Conservation (phyloP, 768 basidiomycete species). For the Suillus occidentalis region DNA sequence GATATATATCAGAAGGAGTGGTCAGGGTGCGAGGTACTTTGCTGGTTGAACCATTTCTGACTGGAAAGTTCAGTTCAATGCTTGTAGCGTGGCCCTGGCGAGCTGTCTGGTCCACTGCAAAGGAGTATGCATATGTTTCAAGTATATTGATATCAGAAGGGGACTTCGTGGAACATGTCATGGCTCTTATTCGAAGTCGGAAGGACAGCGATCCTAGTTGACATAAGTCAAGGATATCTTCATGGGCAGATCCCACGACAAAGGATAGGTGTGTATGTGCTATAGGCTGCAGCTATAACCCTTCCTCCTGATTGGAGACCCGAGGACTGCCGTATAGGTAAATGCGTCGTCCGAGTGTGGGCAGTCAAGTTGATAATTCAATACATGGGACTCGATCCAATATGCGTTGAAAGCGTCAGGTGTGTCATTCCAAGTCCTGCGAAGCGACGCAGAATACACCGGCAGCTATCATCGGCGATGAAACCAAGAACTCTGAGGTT, state of each 20-base stretch:
- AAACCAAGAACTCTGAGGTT: slow-evolving; percentile 36
- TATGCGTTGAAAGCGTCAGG: slow-evolving; percentile 40
- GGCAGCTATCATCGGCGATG: slow-evolving; percentile 23
- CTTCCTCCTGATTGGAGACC: slow-evolving; percentile 77
- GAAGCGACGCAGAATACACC: slow-evolving; percentile 9
- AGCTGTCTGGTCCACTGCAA: slow-evolving; percentile 53
- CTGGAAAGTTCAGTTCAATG: slow-evolving; percentile 53
- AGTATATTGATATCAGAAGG: slow-evolving; percentile 66
- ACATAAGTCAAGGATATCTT: slow-evolving; percentile 90
- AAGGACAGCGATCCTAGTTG: slow-evolving; percentile 82
- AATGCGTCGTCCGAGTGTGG: slow-evolving; percentile 97
- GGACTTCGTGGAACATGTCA: slow-evolving; percentile 82
- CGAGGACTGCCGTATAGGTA: slow-evolving; percentile 90
- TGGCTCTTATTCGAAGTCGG: slow-evolving; percentile 62
- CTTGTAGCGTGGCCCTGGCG: background rate
- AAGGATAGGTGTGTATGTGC: slow-evolving; percentile 57
- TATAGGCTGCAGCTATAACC: background rate
- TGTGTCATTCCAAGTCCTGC: slow-evolving; percentile 6
- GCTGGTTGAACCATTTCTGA: slow-evolving; percentile 72
- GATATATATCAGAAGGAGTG: slow-evolving; percentile 74
- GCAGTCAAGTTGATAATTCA: slow-evolving; percentile 89
- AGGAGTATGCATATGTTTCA: slow-evolving; percentile 68
- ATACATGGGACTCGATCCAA: slow-evolving; percentile 58
- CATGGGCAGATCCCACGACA: slow-evolving; percentile 84
- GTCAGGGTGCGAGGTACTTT: slow-evolving; percentile 46